Evolutionary conservation across 345 rosid genomes (phyloP), one percentile per base, ranked within the genome.

Genomic region (Citropsis articulata): DNA sequence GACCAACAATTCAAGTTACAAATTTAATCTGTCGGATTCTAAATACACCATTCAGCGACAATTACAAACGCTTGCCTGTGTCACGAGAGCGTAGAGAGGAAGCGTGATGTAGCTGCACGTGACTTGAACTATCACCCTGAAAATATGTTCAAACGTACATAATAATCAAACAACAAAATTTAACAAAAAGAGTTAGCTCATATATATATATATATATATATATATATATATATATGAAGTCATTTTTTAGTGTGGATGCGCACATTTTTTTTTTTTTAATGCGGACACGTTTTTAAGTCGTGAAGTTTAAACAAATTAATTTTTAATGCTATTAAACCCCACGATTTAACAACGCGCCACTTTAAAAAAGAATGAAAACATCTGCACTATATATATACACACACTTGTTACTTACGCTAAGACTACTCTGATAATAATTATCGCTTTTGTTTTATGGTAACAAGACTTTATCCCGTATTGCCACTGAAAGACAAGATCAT

Each of bases 1-100:
- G 19, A 4, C 19, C 7, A 50, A 50, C 5, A 18, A 50, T 14
- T 16, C 21, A 50, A 18, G 22, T 18, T 53, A 19, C 7, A 53
- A 53, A 19, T 53, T 16, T 53, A 53, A 53, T 0, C 22, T 53
- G 7, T 53, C 22, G 18, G 57, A 18, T 18, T 53, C 7, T 53
- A 53, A 5, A 45, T 45, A 0, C 50, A 45, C 18, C 50, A 13
- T 45, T 45, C 18, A 13, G 4, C 16, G 5, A 45, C 50, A 13
- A 45, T 45, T 13, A 13, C 7, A 53, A 18, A 53, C 1, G 57
- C 57, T 53, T 53, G 57, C 57, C 88, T 92, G 98, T 22, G 93
- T 92, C 60, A 93, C 97, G 56, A 92, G 82, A 56, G 97, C 97
- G 81, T 93, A 91, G 19, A 91, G 93, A 62, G 98, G 97, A 69